Base-by-base conservation (phyloP, 371 early-diverging fungal genomes). In the Mortierella sp. region DNA sequence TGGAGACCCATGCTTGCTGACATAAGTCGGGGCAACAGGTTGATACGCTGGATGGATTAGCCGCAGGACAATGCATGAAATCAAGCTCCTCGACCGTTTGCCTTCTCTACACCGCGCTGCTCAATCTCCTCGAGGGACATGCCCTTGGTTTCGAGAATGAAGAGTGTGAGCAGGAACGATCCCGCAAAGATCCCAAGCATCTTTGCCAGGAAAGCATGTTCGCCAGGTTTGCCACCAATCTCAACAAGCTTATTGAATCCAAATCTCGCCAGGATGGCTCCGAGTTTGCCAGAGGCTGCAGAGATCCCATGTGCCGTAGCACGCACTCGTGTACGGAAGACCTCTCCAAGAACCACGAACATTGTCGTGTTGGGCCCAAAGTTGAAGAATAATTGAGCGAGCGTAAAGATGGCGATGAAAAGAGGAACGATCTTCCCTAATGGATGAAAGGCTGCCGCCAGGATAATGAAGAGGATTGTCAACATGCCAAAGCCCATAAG, bases 341-440 rank as follows among this genome's bases (percentile, higher is more conserved):
- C 88, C 78, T 96, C 97, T 64, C 93, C 91, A 9, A 96, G 95
- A 55, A 94, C 83, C 53, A 95, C 90, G 57, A 95, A 96, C 21
- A 95, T 95, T 3, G 87, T 87, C 23, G 83, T 63, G 74, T 91
- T 91, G 51, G 90, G 87, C 19, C 90, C 89, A 78, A 90, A 89
- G 58, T 92, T 86, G 80, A 87, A 86, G 73, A 90, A 89, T 72
- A 92, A 86, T 65, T 86, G 92, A 3, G 91, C 89, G 23, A 92
- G 78, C 5, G 91, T 90, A 72, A 90, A 93, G 47, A 94, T 72
- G 34, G 80, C 71, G 31, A 88, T 63, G 54, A 89, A 88, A 1
- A 79, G 57, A 3, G 80, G 78, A 21, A 81, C 64, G 18, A 67
- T 73, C 8, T 56, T 49, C n/a, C 51, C 61, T 21, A 82, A 49